phyloP scores from a whole-genome alignment of 2,329 filamentous ascomycete species.

The Diaporthe amygdali region DNA sequence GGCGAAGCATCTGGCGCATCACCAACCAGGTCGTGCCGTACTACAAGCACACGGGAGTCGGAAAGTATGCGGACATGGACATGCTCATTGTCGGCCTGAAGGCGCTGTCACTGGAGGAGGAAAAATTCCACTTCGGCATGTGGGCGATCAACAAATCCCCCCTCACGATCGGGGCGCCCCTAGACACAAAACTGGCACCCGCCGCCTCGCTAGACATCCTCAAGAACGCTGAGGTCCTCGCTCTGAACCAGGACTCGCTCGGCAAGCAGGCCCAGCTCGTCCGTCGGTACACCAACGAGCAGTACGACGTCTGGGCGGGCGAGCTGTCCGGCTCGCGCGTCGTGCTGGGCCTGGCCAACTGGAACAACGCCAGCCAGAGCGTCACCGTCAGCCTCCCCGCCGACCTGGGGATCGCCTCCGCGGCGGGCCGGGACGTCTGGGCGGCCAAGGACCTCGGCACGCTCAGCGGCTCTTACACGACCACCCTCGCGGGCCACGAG shows the following conservation, averaged over 20 bases:
- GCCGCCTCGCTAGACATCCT: constrained; percentile 47
- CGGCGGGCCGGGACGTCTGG: constrained; percentile 47
- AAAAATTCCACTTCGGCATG: constrained; percentile 57
- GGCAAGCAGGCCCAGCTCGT: constrained; percentile 56
- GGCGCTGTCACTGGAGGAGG: constrained; percentile 49
- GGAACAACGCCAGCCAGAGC: constrained; percentile 48
- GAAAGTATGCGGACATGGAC: constrained; percentile 57
- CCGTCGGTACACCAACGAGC: constrained; percentile 51
- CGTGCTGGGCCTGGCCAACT: constrained; percentile 55
- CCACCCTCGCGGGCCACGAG: constrained; percentile 44
- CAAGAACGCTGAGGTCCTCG: constrained; percentile 58
- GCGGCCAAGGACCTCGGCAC: constrained; percentile 38
- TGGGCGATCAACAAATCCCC: constrained; percentile 59
- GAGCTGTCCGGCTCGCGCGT: constrained; percentile 47
- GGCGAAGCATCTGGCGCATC: constrained; percentile 57
- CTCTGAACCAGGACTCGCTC: constrained; percentile 62
- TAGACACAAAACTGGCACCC: constrained; percentile 44
- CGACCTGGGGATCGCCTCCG: constrained; percentile 44
- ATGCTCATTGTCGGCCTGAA: constrained; percentile 57
- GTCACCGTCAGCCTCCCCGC: constrained; percentile 48
- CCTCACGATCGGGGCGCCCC: constrained; percentile 50
- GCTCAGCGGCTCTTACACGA: constrained; percentile 37
- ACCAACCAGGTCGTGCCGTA: constrained; percentile 57
- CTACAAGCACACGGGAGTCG: constrained; percentile 46
- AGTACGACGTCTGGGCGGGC: constrained; percentile 58